Evolutionary conservation across 2,329 filamentous ascomycete genomes (phyloP).

Genomic region (Sporothrix schenckii): DNA sequence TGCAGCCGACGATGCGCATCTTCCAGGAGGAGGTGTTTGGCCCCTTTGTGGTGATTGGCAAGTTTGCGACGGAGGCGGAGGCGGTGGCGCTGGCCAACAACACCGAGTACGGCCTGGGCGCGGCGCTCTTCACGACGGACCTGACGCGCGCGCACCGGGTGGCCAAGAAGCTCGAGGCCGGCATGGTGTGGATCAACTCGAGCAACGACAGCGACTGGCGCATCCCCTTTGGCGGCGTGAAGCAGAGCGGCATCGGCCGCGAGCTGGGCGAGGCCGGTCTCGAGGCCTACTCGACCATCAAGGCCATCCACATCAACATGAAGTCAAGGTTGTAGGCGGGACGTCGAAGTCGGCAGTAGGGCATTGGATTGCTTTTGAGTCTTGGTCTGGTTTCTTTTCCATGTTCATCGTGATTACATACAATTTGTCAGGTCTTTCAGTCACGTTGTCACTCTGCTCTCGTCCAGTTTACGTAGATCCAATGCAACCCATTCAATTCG

Average conservation of each 20-base stretch:
- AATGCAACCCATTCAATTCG: no score
- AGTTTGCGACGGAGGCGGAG: constrained; percentile 56
- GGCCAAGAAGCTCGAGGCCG: constrained; percentile 53
- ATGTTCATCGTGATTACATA: no score
- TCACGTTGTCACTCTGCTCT: no score
- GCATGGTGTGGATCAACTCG: constrained; percentile 55
- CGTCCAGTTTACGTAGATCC: no score
- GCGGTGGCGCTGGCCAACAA: constrained; percentile 55
- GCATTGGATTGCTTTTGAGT: background rate
- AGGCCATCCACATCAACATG: constrained; percentile 47
- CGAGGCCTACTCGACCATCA: constrained; percentile 45
- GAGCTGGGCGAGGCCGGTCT: constrained; percentile 46
- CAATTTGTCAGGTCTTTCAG: no score
- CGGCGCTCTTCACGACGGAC: constrained; percentile 60
- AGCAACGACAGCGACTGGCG: constrained; percentile 54
- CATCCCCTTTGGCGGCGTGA: constrained; percentile 52
- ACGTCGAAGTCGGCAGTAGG: background rate
- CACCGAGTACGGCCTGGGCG: constrained; percentile 59
- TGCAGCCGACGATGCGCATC: constrained; percentile 39
- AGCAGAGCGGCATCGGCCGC: constrained; percentile 46
- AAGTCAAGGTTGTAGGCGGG: constrained; percentile 30
- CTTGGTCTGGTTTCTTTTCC: background rate
- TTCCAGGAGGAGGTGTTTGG: constrained; percentile 61
- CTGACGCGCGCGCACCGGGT: constrained; percentile 48
- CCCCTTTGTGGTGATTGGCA: constrained; percentile 58